Evolutionary conservation across 2,329 filamentous ascomycete genomes (phyloP).

Genomic region (Fusarium citri): DNA sequence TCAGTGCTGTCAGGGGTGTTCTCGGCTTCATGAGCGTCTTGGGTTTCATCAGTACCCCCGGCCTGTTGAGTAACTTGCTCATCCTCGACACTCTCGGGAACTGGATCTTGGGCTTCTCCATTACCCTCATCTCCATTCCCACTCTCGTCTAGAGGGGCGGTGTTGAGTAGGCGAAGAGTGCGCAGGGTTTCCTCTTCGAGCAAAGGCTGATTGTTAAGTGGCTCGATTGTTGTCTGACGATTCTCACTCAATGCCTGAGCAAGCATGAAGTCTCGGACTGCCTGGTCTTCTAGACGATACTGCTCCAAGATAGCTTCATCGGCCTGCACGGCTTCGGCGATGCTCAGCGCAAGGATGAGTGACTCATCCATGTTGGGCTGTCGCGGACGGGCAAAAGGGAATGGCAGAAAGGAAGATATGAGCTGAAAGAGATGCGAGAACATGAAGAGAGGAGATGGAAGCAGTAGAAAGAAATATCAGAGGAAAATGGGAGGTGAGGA

Average conservation of each 20-base stretch:
- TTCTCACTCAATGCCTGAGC: rapidly evolving
- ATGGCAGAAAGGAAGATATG: not conserved
- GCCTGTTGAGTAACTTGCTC: not conserved
- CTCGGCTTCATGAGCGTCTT: too few species aligned
- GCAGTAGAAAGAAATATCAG: not conserved
- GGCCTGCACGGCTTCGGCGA: not conserved
- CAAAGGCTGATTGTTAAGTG: rapidly evolving
- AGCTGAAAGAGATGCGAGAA: not conserved
- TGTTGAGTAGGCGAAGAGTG: not conserved
- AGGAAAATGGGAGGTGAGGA: too few species aligned
- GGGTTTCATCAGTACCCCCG: too few species aligned
- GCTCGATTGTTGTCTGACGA: too few species aligned
- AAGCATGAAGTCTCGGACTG: rapidly evolving
- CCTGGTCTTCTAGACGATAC: not conserved
- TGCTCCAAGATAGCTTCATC: rapidly evolving
- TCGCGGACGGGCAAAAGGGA: not conserved
- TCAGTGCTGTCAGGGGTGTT: not conserved
- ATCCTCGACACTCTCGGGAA: not conserved
- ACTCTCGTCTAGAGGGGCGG: too few species aligned
- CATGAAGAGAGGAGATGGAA: not conserved
- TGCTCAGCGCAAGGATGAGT: not conserved
- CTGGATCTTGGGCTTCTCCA: too few species aligned
- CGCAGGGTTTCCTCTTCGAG: not conserved
- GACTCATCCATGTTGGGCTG: not conserved
- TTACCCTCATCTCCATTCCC: rapidly evolving